phyloP scores from a whole-genome alignment of 2,329 filamentous ascomycete genomes.

The Aspergillus novoparasiticus region DNA sequence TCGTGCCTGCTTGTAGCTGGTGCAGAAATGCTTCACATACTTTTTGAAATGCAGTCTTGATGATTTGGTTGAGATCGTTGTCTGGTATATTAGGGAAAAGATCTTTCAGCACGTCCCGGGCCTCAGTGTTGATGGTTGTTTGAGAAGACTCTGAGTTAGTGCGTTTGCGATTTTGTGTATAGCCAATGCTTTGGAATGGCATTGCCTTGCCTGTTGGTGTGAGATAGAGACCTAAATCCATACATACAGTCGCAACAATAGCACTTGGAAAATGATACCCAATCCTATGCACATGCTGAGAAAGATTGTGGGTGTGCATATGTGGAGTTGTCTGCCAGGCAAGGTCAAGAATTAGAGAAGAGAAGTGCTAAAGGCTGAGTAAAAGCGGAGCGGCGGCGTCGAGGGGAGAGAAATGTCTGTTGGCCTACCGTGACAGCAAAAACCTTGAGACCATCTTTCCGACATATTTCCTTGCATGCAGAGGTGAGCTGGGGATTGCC shows the following conservation, averaged over 20 bases:
- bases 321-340: conserved; percentile 52
- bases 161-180: conserved; percentile 26
- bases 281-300: conserved; percentile 63
- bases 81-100: conserved; percentile 66
- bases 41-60: conserved; percentile 63
- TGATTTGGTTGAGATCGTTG: conserved; percentile 59
- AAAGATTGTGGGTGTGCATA: conserved; percentile 54
- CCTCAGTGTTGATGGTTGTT: conserved; percentile 57
- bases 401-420: conserved; percentile 6
- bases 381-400: conserved; percentile 5
- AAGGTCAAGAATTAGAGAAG: conserved; percentile 20
- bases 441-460: conserved; percentile 56
- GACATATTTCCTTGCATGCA: conserved; percentile 62
- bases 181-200: conserved; percentile 34
- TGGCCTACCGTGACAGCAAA: conserved; percentile 62
- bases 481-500: conserved; percentile 63
- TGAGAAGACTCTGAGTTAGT: conserved; percentile 39
- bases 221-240: conserved; percentile 49
- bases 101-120: conserved; percentile 61
- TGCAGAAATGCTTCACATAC: conserved; percentile 37
- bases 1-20: conserved; percentile 6
- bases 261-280: conserved; percentile 65
- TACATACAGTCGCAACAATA: conserved; percentile 61
- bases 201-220: conserved; percentile 52
- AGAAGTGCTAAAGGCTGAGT: neutral